Conservation (phyloP, 805 yeast genomes). For the Sugiyamaella valdiviana region DNA sequence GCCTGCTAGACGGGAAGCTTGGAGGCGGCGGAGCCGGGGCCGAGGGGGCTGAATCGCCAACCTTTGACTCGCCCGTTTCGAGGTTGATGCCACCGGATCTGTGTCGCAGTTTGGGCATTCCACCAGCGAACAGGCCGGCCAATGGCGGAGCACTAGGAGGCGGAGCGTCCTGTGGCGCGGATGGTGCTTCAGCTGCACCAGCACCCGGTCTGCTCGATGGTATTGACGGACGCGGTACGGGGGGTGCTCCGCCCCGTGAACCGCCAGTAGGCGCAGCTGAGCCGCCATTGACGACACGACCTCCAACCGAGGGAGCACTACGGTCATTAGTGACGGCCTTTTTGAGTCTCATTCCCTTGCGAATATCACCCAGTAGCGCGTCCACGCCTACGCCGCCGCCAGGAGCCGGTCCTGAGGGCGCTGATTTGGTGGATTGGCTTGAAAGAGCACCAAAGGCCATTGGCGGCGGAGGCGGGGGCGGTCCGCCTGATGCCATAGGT, state of each 20-base stretch:
- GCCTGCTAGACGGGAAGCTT: conserved; percentile 9
- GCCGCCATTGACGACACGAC: conserved; percentile 30
- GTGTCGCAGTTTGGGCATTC: conserved; percentile 65
- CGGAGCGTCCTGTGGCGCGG: conserved; percentile 18
- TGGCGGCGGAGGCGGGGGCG: conserved; percentile 32
- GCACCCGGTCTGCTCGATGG: conserved; percentile 21
- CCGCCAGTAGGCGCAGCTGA: conserved; percentile 10
- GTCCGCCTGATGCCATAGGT: conserved; percentile 29
- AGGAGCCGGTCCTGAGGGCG: conserved; percentile 27
- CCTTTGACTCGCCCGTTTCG: neutral
- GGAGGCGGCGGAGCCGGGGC: conserved; percentile 16
- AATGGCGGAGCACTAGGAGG: conserved; percentile 34
- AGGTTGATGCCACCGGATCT: conserved; percentile 30
- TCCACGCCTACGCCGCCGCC: conserved; percentile 31
- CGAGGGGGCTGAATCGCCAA: conserved; percentile 13
- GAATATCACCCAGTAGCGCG: conserved; percentile 70
- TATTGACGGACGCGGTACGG: conserved; percentile 21
- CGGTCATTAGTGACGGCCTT: conserved; percentile 63
- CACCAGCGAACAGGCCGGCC: conserved; percentile 71
- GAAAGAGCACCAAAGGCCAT: conserved; percentile 27
- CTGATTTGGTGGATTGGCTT: conserved; percentile 13
- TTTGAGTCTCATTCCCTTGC: conserved; percentile 58
- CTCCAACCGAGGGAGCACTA: conserved; percentile 50
- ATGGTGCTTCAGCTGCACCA: conserved; percentile 22
- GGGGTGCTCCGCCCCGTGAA: conserved; percentile 23